Evolutionary conservation across 1,284 basidiomycete species (phyloP).

Genomic region (Porogramme epimiltina): DNA sequence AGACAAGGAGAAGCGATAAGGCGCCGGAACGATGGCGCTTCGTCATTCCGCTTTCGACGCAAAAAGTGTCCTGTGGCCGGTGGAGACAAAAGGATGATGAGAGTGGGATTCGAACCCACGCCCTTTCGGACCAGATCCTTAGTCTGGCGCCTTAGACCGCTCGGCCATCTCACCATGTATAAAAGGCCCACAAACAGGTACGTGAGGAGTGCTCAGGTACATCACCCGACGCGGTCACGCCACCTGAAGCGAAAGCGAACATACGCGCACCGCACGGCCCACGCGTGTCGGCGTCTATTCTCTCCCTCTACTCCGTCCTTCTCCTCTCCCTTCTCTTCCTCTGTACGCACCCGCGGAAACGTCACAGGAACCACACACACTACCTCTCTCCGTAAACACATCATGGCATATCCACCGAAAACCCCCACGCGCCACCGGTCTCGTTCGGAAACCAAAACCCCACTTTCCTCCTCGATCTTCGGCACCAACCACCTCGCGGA

Average conservation of each 20-base stretch:
- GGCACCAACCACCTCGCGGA: constrained; percentile 54
- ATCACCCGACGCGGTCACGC: background rate
- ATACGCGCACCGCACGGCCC: background rate
- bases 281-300: background rate
- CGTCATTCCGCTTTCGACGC: too few relatives aligned
- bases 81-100: constrained; percentile 21
- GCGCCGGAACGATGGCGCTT: too few relatives aligned
- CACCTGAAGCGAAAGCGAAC: background rate
- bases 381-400: too few relatives aligned
- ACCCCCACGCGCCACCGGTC: constrained; percentile 67
- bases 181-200: background rate
- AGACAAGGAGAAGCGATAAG: too few relatives aligned
- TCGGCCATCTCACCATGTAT: constrained; percentile 67
- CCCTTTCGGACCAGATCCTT: constrained; percentile 51
- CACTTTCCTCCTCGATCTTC: constrained; percentile 67
- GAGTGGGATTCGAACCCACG: constrained; percentile 47
- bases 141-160: constrained; percentile 87
- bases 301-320: background rate
- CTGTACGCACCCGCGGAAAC: constrained; percentile 7
- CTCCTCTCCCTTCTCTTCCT: background rate
- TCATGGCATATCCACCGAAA: constrained; percentile 46
- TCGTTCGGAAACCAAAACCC: constrained; percentile 72
- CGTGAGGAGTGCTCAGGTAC: too few relatives aligned
- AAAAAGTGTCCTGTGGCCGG: too few relatives aligned
- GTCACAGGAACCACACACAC: too few relatives aligned